Percentiles rank a stretch among this genome's conserved stretches.
phyloP scores from a whole-genome alignment of 495 filamentous ascomycete species.

The Acidiella bohemica region DNA sequence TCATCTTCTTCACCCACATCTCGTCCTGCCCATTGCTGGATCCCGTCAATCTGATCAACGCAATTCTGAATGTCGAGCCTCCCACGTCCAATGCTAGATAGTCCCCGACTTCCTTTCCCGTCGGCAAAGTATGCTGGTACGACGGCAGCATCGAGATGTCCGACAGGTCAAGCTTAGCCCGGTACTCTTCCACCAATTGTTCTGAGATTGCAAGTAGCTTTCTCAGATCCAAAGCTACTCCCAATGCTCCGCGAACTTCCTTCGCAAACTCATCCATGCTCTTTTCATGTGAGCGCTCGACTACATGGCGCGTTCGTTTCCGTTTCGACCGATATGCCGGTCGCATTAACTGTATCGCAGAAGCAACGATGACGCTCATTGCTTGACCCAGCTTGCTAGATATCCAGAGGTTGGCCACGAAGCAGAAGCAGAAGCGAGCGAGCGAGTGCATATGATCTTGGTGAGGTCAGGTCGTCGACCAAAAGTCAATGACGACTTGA shows the following conservation, averaged over 20 bases:
- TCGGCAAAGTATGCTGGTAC: conserved; percentile 48
- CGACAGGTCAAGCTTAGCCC: conserved; percentile 38
- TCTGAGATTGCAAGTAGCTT: conserved; percentile 42
- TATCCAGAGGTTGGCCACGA: conserved; percentile 40
- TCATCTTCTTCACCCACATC: conserved; percentile 39
- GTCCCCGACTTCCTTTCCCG: conserved; percentile 45
- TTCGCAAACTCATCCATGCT: conserved; percentile 38
- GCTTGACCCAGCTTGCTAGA: conserved; percentile 39
- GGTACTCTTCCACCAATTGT: conserved; percentile 46
- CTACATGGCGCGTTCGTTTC: conserved; percentile 25
- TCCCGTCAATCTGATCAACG: conserved; percentile 44
- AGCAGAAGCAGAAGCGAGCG: conserved; percentile 9
- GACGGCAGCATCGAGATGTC: conserved; percentile 54
- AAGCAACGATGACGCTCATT: conserved; percentile 39
- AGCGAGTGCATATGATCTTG: conserved; percentile 12
- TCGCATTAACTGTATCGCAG: conserved; percentile 37
- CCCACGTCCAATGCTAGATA: conserved; percentile 54
- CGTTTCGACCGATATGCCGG: conserved; percentile 14
- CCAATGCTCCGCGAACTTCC: conserved; percentile 39
- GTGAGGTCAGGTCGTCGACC: too few species aligned
- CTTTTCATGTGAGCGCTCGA: conserved; percentile 19
- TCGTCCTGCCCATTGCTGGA: conserved; percentile 27
- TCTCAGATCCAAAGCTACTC: conserved; percentile 29
- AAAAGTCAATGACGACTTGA: too few species aligned
- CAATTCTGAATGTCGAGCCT: conserved; percentile 52